Conservation (phyloP, 306 rosid genomes). For the Fagus crenata region DNA sequence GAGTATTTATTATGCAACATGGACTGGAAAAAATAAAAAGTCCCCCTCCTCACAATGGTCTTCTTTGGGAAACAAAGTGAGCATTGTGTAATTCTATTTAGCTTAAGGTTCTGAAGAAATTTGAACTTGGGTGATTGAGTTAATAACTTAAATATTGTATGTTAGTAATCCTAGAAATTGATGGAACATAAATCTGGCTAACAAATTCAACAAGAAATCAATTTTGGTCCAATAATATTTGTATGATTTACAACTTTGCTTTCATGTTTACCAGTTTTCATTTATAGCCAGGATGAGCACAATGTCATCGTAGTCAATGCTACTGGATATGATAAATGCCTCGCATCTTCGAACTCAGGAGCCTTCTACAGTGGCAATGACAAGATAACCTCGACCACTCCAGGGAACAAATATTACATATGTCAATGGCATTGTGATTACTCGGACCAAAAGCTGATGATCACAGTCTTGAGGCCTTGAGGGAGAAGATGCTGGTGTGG, state of each 20-base stretch:
- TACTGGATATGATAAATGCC: neutral
- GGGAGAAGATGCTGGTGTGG: neutral
- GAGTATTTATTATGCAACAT: neutral
- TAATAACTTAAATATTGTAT: too few relatives aligned
- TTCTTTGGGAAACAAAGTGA: too few relatives aligned
- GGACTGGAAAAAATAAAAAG: too few relatives aligned
- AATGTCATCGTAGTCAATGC: neutral
- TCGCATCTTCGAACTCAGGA: neutral
- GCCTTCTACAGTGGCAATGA: neutral
- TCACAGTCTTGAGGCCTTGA: neutral
- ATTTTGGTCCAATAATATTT: neutral
- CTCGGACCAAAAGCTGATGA: neutral
- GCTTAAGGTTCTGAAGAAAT: too few relatives aligned
- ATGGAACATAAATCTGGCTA: too few relatives aligned
- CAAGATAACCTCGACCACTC: neutral
- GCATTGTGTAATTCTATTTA: too few relatives aligned
- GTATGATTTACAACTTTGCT: neutral
- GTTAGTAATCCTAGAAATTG: too few relatives aligned
- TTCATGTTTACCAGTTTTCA: conserved; percentile 1
- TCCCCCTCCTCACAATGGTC: too few relatives aligned
- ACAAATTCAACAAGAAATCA: neutral
- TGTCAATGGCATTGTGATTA: neutral
- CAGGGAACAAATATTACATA: neutral
- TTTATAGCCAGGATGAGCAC: neutral
- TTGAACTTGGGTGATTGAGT: too few relatives aligned